Conservation (phyloP, 164 flowering plant species). For the Berberis vulgaris region DNA sequence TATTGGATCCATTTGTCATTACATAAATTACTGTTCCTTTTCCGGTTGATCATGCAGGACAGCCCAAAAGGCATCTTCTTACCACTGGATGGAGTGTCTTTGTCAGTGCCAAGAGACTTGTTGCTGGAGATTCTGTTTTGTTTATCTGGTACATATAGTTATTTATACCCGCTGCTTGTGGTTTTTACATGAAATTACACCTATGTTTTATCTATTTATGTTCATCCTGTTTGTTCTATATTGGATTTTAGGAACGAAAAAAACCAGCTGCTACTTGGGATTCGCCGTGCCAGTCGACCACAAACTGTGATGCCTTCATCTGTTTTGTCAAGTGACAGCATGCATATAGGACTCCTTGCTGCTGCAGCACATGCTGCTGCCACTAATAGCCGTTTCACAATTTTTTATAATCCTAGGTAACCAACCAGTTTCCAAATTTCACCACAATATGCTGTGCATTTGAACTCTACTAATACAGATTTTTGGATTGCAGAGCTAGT, state of each 20-base stretch:
- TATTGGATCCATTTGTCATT: background rate
- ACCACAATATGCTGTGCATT: background rate
- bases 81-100: conserved; percentile 93
- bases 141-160: conserved; percentile 54
- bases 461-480: conserved; percentile 6
- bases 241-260: conserved; percentile 59
- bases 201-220: background rate
- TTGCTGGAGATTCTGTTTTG: conserved; percentile 82
- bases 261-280: conserved; percentile 78
- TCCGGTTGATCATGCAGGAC: conserved; percentile 42
- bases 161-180: background rate
- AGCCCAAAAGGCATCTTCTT: conserved; percentile 86
- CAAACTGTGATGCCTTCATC: conserved; percentile 93
- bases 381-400: conserved; percentile 77
- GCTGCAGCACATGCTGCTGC: conserved; percentile 96
- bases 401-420: conserved; percentile 80
- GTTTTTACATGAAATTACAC: background rate
- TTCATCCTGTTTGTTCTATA: background rate
- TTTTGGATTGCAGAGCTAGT: conserved; percentile 52
- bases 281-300: conserved; percentile 78
- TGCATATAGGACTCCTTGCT: conserved; percentile 92
- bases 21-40: background rate
- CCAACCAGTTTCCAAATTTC: background rate
- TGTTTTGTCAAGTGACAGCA: conserved; percentile 86
- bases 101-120: conserved; percentile 80